These are phyloP conservation scores for Chlorencoelia australis DNA, from an alignment of 2,329 filamentous ascomycete genomes.

Conservation along the genomic window DNA sequence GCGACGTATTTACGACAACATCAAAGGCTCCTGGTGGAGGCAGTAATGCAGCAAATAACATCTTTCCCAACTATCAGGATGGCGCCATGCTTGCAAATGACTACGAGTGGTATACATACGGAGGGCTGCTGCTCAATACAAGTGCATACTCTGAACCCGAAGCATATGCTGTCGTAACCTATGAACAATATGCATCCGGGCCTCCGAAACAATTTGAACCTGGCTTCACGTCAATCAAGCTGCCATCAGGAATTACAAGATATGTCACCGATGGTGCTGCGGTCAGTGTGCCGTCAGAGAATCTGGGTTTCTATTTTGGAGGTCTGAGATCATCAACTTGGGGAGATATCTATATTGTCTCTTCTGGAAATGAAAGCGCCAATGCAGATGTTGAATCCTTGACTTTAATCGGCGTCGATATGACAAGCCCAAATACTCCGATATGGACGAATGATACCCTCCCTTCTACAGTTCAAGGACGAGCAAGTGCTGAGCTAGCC, in stretches of 20 bases:
- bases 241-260: constrained; percentile 41
- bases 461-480: constrained; percentile 37
- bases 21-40: constrained; percentile 38
- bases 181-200: constrained; percentile 44
- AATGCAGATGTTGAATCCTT: constrained; percentile 35
- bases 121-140: constrained; percentile 39
- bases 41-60: constrained; percentile 38
- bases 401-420: constrained; percentile 51
- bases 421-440: constrained; percentile 39
- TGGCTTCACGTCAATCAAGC: background rate
- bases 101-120: constrained; percentile 52
- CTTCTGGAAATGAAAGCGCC: constrained; percentile 10
- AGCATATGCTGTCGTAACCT: constrained; percentile 37
- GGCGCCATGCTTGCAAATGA: constrained; percentile 58
- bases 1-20: constrained; percentile 37
- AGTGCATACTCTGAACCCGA: constrained; percentile 30
- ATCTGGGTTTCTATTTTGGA: constrained; percentile 62
- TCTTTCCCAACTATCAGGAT: constrained; percentile 47
- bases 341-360: constrained; percentile 37
- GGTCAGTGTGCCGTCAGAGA: constrained; percentile 57
- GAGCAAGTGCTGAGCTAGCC: constrained; percentile 55
- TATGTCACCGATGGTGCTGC: constrained; percentile 56
- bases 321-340: constrained; percentile 44
- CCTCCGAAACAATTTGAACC: constrained; percentile 23
- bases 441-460: constrained; percentile 49